Percentiles rank a stretch among this genome's conserved stretches.
phyloP scores from a whole-genome alignment of 345 rosid species.

The Physaria fendleri region DNA sequence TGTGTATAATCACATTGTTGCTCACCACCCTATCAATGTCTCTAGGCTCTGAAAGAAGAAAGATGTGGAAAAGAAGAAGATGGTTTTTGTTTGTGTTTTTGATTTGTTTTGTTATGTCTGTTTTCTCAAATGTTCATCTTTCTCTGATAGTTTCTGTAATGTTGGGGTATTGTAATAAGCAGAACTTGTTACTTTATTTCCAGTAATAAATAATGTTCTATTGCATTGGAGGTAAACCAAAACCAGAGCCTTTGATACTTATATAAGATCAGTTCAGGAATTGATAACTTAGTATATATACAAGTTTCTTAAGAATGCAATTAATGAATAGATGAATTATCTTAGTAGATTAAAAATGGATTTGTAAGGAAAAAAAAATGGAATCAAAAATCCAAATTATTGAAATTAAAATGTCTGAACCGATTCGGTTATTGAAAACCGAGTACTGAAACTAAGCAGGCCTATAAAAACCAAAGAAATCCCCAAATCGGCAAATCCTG shows the following conservation, averaged over 20 bases:
- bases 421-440: neutral
- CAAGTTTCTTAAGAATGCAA: too few relatives aligned
- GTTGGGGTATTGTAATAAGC: slow-evolving; percentile 19
- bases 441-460: neutral
- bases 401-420: neutral
- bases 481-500: neutral
- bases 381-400: neutral
- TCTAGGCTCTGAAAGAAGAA: slow-evolving; percentile 45
- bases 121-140: neutral
- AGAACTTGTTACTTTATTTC: slow-evolving; percentile 1
- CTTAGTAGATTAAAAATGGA: neutral
- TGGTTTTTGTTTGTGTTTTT: neutral
- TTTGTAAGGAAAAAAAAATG: too few relatives aligned
- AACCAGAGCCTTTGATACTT: neutral
- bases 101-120: neutral
- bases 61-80: neutral
- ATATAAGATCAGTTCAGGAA: too few relatives aligned
- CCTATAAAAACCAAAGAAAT: neutral
- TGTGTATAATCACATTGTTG: slow-evolving; percentile 60
- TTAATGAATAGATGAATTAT: too few relatives aligned
- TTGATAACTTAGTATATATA: too few relatives aligned
- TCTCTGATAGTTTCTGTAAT: neutral
- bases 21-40: slow-evolving; percentile 44
- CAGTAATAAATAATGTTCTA: slow-evolving; percentile 19
- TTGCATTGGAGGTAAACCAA: neutral